Base-by-base conservation (phyloP, 352 stramenopile species). In the Phytophthora pluvialis region DNA sequence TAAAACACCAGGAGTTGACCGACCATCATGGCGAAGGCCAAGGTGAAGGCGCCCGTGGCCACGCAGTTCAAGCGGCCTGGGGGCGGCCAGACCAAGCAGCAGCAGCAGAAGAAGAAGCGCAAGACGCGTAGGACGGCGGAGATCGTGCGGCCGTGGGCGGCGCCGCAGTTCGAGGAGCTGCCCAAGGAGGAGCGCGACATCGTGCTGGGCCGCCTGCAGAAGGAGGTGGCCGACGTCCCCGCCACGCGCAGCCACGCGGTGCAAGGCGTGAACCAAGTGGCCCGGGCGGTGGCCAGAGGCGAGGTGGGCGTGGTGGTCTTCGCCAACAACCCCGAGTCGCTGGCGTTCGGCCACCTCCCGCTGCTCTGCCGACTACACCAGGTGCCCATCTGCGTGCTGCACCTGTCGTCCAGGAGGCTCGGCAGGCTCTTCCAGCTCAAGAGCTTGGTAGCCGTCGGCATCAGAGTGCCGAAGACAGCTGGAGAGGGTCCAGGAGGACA, bases 121-220 rank as follows among this genome's bases (percentile, higher is more conserved):
- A 75, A 78, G 46, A 29, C 45, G 4, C 32, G 33, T 6, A 28
- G 35, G 15, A 43, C 53, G 4, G 64, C 64, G 28, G 54, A 60
- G 11, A 64, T 78, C 18, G 57, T 64, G 35, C 73, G 82, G 1
- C 73, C 80, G 11, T 93, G 80, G 77, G 68, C 67, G 16, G 7
- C 66, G 4, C 53, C 77, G 50, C 85, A 92, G 65, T 89, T 82
- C 43, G 63, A 79, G 35, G 81, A 90, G 59, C 66, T 94, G 13
- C 5, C 71, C 6, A 89, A 89, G 56, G 85, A 94, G 44, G 81
- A 90, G 31, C 83, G 83, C 42, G 85, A 91, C 48, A 94, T 94
- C 39, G 83, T 94, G 50, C 61, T 94, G n/a, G 81, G 87, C 47
- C 80, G 83, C 13, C 66, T 94, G 50, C 54, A 78, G 46, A 91